Base-by-base conservation (phyloP, 1,284 basidiomycete genomes). In the Caloboletus inedulis region DNA sequence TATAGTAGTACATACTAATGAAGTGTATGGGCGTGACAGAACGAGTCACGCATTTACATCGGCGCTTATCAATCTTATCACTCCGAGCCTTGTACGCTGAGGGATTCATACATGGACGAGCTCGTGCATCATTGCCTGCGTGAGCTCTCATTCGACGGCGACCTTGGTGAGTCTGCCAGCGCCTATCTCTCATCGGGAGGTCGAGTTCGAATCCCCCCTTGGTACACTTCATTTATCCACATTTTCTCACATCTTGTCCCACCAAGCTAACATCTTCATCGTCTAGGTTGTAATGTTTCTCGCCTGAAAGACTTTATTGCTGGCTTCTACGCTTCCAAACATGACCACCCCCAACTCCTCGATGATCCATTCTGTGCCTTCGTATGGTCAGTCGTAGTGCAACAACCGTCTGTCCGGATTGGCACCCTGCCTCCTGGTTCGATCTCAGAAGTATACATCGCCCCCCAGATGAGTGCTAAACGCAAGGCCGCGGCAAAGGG, bases 101-200 rank as follows among this genome's bases (percentile, higher is more conserved):
- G 25, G 18, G 18, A 36, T 4, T 5, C 8, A 23, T 23, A 29
- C 8, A 88, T 91, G 82, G 89, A 91, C 68, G 82, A 88, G 59
- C 81, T 91, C 49, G 70, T 91, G 36, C 81, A 82, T 56, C 81
- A 89, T 63, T 85, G 85, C 65, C 74, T 90, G 35, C 81, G 85
- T 49, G 86, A 92, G 68, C 75, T 92, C 21, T 80, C 89, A 8
- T 90, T 89, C 65, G 89, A 91, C 57, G 89, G 89, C n/a, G 89
- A 91, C 64, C 74, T 85, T 31, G 87, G 87, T 87, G 63, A 72
- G 82, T 37, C 29, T 9, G 3, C 44, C 44, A 9, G 57, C 50
- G 55, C 25, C 37, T 42, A 47, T 50, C 21, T 42, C 81, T 7
- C 25, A 18, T 27, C 41, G 30, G 59, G 52, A 34, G 45, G 45